Base-by-base conservation (phyloP, 306 rosid genomes). In the Vigna trinervia region DNA sequence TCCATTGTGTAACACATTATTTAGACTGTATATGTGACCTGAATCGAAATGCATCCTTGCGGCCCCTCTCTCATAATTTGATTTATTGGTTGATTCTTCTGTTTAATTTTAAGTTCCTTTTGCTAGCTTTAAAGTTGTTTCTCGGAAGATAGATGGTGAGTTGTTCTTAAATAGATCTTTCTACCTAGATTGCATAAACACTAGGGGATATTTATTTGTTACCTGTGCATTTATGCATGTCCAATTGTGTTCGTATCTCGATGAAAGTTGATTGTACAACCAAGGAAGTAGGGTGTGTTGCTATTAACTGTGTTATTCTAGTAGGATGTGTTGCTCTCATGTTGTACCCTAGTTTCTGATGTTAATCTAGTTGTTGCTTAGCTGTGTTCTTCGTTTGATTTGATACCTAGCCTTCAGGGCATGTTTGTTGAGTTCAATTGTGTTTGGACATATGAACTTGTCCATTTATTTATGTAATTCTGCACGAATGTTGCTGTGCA, bases 161-260 rank as follows among this genome's bases (percentile, higher is more conserved):
- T 38, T 41, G n/a, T 39, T 73, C 11, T 23, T 75, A 58, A 38
- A 51, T 69, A 41, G 60, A 60, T 28, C 34, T 75, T 70, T 45
- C 77, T 54, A 59, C 54, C 51, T 45, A 50, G 30, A 23, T 26
- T 75, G 68, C 23, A 28, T 20, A 74, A 50, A 36, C 57, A 36
- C 20, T 20, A 6, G 65, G 65, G 60, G 22, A 47, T 54, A 70
- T 19, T 23, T 61, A 58, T 22, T 1, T 6, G 36, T 51, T 38
- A 58, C 70, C 50, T 50, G 28, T 41, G 74, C 74, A 14, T 76
- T 53, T 51, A 63, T 82, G 61, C 36, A 19, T 20, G 52, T 28
- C 14, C 32, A 56, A 43, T 52, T 69, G 28, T 56, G 59, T 22
- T 66, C 14, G 47, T 73, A 71, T 77, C 36, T 61, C 34, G 12